Evolutionary conservation across 768 basidiomycete genomes (phyloP), one percentile per base, ranked within the genome.

Genomic region (Chiua virens): DNA sequence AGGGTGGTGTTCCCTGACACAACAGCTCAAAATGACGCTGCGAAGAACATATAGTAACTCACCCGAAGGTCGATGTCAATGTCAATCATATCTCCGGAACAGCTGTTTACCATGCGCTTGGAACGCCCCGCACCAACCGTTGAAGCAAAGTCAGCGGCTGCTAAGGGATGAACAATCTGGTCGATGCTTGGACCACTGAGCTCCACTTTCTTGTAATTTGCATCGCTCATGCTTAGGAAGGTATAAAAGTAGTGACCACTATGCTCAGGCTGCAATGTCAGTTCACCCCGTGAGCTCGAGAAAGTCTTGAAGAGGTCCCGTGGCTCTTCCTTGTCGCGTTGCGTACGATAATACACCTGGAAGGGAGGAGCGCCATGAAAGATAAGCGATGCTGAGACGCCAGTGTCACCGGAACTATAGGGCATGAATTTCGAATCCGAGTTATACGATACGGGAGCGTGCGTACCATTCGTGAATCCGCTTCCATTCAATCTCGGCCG

Each of bases 341-440:
- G 85, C 50, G 81, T 79, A 13, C 77, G 81, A 68, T 94, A 97
- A 62, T 82, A 82, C 11, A 96, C 82, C 43, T 79, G 78, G 80
- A 97, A 98, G 7, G 95, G 95, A 23, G 94, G 86, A 4, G 86
- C 87, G 15, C 95, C 96, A 44, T 86, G 88, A 43, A 98, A 77
- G 50, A 94, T 80, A 44, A 97, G 81, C 4, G 87, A 84, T 3
- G 90, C 93, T 13, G 86, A 86, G 42, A 96, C 90, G 8, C 96
- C 95, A 17, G 89, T 93, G 60, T 97, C 95, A 2, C 91, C 89
- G 43, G 91, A 91, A 66, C 89, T 92, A 56, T 30, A 39, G 35
- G 37, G 1, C 45, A 7, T n/a, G 11, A 49, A 53, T 13, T 53
- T 27, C 22, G 23, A 38, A 23, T 55, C 51, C 18, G 51, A 42